A percentile compares a stretch with the other conserved stretches of the same genome.
phyloP scores from a whole-genome alignment of 1,284 basidiomycete genomes.

The Papiliotrema flavescens region DNA sequence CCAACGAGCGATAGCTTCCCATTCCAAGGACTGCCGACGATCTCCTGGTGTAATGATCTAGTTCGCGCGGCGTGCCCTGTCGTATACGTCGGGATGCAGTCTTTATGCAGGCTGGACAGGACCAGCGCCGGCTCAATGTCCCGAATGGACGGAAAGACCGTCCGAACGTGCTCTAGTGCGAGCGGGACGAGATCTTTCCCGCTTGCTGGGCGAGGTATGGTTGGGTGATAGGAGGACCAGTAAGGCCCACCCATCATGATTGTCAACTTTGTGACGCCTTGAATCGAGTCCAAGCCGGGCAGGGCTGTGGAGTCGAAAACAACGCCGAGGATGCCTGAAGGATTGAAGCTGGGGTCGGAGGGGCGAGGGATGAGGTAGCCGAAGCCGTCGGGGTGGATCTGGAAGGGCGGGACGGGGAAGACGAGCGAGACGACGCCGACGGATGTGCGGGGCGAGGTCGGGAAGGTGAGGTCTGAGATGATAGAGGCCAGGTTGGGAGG shows the following conservation, averaged over 20 bases:
- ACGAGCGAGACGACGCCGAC: constrained; percentile 68
- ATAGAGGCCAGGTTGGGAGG: constrained; percentile 20
- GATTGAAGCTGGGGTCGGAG: constrained; percentile 48
- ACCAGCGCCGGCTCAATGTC: constrained; percentile 52
- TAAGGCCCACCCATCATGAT: constrained; percentile 89
- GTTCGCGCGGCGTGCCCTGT: constrained; percentile 73
- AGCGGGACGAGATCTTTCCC: constrained; percentile 28
- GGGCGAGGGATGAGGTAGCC: constrained; percentile 90
- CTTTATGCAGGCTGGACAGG: constrained; percentile 57
- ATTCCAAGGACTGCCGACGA: constrained; percentile 55
- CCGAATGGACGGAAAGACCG: constrained; percentile 53
- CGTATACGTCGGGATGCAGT: constrained; percentile 78
- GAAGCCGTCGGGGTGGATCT: constrained; percentile 73
- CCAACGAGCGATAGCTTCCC: constrained; percentile 71
- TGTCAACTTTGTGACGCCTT: constrained; percentile 63
- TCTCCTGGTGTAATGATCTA: constrained; percentile 56
- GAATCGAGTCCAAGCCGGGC: constrained; percentile 60
- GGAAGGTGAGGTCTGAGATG: constrained; percentile 45
- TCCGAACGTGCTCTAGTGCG: constrained; percentile 52
- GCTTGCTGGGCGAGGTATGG: constrained; percentile 9
- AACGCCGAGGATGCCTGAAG: constrained; percentile 63
- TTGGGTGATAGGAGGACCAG: constrained; percentile 48
- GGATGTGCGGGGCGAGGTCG: constrained; percentile 55
- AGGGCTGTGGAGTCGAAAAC: constrained; percentile 79
- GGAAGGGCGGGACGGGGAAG: constrained; percentile 54